Evolutionary conservation across 805 yeast genomes (phyloP).

Genomic region (Candida piceae): DNA sequence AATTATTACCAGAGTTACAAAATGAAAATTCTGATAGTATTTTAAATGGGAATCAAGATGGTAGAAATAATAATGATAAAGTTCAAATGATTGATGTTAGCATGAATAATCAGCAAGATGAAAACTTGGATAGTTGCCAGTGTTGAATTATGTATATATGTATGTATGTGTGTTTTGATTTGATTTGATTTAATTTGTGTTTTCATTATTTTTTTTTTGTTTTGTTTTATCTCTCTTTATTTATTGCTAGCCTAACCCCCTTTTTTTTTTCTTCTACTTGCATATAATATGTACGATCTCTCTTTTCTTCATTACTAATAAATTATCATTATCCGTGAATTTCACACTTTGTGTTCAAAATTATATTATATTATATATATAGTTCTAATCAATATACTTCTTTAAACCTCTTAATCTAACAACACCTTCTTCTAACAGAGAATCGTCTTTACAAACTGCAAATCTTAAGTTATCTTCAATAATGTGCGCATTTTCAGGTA

Average conservation of each 20-base stretch:
- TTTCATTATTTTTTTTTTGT: no score
- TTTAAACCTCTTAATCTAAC: conserved; percentile 65
- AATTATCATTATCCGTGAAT: no score
- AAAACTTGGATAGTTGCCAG: conserved; percentile 33
- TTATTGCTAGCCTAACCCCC: no score
- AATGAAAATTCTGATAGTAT: conserved; percentile 24
- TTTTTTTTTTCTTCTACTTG: no score
- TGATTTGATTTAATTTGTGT: no score
- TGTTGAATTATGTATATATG: no score
- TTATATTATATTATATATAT: no score
- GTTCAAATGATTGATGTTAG: conserved; percentile 42
- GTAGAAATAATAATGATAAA: conserved; percentile 20
- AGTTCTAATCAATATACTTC: conserved; percentile 46
- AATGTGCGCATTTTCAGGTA: conserved; percentile 61
- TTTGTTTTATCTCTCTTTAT: no score
- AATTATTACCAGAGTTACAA: conserved; percentile 76
- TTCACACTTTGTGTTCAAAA: no score
- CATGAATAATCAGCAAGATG: conserved; percentile 30
- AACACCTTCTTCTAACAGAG: conserved; percentile 74
- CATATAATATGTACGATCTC: no score
- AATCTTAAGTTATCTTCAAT: conserved; percentile 86
- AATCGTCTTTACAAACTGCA: conserved; percentile 94
- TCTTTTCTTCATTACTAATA: no score
- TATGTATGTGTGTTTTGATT: conserved; percentile 4
- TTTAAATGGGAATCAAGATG: conserved; percentile 13